Evolutionary conservation across 768 basidiomycete genomes (phyloP).

Genomic region (Boletus barrowsii): DNA sequence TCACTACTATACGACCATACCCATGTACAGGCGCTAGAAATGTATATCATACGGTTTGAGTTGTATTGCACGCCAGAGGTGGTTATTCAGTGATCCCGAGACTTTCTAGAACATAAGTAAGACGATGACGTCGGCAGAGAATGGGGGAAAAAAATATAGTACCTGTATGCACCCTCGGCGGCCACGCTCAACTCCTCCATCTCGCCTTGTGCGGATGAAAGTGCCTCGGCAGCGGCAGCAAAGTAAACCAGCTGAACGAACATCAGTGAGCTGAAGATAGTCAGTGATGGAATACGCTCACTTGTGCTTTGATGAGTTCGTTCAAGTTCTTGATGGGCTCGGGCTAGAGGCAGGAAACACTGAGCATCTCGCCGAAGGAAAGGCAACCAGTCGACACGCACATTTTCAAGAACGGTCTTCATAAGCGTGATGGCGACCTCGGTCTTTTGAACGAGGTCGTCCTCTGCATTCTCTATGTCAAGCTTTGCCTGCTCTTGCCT

Average conservation of each 20-base stretch:
- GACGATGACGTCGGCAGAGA: background rate
- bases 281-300: slow-evolving; percentile 22
- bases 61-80: background rate
- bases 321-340: slow-evolving; percentile 95
- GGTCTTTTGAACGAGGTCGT: slow-evolving; percentile 96
- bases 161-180: slow-evolving; percentile 95
- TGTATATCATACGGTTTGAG: background rate
- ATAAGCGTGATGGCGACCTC: slow-evolving; percentile 95
- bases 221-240: slow-evolving; percentile 72
- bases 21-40: slow-evolving; percentile 7
- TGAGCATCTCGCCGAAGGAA: background rate
- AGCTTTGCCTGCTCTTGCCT: slow-evolving; percentile 91
- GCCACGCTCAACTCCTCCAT: slow-evolving; percentile 91
- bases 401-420: slow-evolving; percentile 98
- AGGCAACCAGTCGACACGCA: slow-evolving; percentile 37
- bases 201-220: slow-evolving; percentile 82
- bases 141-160: background rate
- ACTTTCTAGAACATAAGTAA: slow-evolving; percentile 54
- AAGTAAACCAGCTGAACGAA: slow-evolving; percentile 61
- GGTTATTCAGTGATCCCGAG: slow-evolving; percentile 74
- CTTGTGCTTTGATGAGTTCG: slow-evolving; percentile 88
- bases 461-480: slow-evolving; percentile 90
- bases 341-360: slow-evolving; percentile 52
- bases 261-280: slow-evolving; percentile 2
- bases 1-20: slow-evolving; percentile 12